A percentile compares a stretch with the other conserved stretches of the same genome.
Evolutionary conservation across 2,329 filamentous ascomycete species (phyloP).

Genomic region (Cryphonectria radicalis): DNA sequence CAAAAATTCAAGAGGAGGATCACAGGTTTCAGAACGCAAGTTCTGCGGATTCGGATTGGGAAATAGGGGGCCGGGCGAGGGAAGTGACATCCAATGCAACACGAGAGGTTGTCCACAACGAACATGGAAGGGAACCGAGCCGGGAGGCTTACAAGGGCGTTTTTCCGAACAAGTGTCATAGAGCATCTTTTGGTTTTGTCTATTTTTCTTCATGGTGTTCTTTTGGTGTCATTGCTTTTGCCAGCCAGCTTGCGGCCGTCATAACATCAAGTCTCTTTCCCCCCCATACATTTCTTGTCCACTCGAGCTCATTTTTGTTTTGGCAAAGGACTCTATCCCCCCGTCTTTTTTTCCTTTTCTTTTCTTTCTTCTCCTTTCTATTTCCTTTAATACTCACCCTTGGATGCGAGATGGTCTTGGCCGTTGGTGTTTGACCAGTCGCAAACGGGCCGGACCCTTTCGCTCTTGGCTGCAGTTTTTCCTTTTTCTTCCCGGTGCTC

Average conservation of each 20-base stretch:
- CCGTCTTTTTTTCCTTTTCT: background rate
- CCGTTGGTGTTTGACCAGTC: background rate
- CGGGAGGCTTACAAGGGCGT: background rate
- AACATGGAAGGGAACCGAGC: background rate
- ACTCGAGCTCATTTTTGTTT: background rate
- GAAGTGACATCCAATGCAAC: background rate
- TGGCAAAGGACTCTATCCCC: background rate
- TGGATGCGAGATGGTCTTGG: background rate
- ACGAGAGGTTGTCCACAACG: conserved; percentile 5
- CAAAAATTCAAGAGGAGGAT: conserved; percentile 9
- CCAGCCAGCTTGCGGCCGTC: background rate
- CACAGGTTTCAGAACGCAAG: conserved; percentile 22
- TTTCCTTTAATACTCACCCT: background rate
- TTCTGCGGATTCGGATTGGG: conserved; percentile 12
- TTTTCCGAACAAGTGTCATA: background rate
- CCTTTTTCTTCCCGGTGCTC: background rate
- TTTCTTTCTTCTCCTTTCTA: background rate
- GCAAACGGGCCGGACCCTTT: background rate
- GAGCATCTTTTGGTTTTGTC: conserved; percentile 1
- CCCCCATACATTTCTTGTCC: background rate
- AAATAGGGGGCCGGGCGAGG: background rate
- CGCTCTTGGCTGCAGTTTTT: background rate
- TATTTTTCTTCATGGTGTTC: background rate
- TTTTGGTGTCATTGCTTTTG: conserved; percentile 21
- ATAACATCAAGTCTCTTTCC: background rate